Evolutionary conservation across 371 early-diverging fungal genomes (phyloP), one percentile per base, ranked within the genome.

Genomic region (Catenaria anguillulae): DNA sequence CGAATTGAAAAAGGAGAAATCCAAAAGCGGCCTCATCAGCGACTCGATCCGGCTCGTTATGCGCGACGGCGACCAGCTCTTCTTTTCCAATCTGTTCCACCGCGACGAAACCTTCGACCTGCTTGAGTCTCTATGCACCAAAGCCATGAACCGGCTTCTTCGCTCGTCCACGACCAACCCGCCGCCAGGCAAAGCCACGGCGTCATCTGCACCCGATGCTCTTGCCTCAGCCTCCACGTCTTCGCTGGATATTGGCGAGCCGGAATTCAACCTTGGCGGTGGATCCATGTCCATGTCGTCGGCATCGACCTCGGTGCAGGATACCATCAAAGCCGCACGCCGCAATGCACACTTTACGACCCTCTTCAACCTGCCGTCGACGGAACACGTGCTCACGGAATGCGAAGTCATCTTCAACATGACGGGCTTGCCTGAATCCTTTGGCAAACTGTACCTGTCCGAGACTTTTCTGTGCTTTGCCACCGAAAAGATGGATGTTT

Each of bases 81-180:
- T 85, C 61, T 96, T 97, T 64, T 86, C 91, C 4, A 97, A 96
- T 67, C 72, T 97, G 42, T 96, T 97, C 71, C 87, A 85, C 62
- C 78, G 97, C 46, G 95, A 97, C 68, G 93, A 93, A 79, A 89
- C 92, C 1, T 90, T 82, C 63, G 93, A 92, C 46, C 74, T 92
- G 45, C 71, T 97, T 23, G 87, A 90, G 34, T 89, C 93, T 64
- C 73, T 97, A 62, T 89, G 89, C 0, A 83, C 84, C 37, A 65
- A 86, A 54, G 87, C 91, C 1, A 91, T 92, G 90, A 86, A 90
- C 63, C 79, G 88, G 34, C 76, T 97, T 31, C 74, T 97, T 60
- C 84, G 90, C 63, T n/a, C 58, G 36, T n/a, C 34, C 35, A 26
- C 58, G 1, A 36, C 58, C 17, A 29, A 12, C 29, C 37, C 58